phyloP scores from a whole-genome alignment of 441 rosid species.

The Arabidopsis hybrid region DNA sequence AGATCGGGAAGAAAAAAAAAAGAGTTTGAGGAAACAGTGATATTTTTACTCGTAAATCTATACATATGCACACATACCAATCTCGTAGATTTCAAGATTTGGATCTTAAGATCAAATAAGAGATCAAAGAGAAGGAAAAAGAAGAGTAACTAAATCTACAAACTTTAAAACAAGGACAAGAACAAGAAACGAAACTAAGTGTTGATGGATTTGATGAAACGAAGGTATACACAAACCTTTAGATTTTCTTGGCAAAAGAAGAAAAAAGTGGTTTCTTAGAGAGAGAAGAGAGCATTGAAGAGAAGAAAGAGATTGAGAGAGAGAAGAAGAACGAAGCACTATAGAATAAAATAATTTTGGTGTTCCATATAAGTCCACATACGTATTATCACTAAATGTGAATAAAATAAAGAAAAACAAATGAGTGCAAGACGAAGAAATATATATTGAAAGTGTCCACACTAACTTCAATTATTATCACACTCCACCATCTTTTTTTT shows the following conservation, averaged over 20 bases:
- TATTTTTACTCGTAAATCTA: conserved; percentile 16
- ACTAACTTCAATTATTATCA: conserved; percentile 46
- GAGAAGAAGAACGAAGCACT: conserved; percentile 74
- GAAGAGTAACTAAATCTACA: conserved; percentile 6
- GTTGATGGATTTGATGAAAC: conserved; percentile 1
- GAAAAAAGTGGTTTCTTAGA: conserved; percentile 32
- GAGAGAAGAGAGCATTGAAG: conserved; percentile 36
- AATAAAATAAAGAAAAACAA: conserved; percentile 34
- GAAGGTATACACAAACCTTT: conserved; percentile 27
- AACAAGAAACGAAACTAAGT: not conserved
- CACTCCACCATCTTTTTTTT: conserved; percentile 43
- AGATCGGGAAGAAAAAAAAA: not conserved
- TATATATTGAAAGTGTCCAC: conserved; percentile 38
- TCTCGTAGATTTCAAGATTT: conserved; percentile 32
- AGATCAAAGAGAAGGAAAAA: conserved; percentile 4
- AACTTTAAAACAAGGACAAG: conserved; percentile 13
- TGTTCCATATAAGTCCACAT: conserved; percentile 47
- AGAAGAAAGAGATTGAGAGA: conserved; percentile 36
- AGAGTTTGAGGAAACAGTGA: conserved; percentile 6
- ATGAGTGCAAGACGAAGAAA: conserved; percentile 39
- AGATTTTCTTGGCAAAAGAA: conserved; percentile 38
- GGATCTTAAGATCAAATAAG: conserved; percentile 23
- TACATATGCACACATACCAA: conserved; percentile 22
- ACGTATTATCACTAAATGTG: conserved; percentile 41
- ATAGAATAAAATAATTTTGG: conserved; percentile 28